Base-by-base conservation (phyloP, 257 asterid species). In the Przewalskia tangutica region DNA sequence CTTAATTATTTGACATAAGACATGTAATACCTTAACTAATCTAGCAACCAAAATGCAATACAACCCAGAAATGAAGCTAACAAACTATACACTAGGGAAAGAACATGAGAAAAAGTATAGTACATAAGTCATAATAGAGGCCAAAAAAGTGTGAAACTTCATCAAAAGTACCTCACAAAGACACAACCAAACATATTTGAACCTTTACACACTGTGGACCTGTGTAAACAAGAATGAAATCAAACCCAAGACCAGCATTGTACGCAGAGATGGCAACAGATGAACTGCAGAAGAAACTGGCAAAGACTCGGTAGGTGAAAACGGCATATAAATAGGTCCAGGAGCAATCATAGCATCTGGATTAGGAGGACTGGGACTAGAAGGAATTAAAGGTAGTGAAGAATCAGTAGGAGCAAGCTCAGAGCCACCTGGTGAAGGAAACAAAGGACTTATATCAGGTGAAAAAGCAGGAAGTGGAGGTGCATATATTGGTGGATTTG, bases 281-380 rank as follows among this genome's bases (percentile, higher is more conserved):
- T 82, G 79, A 50, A 56, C 54, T 0, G 95, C 82, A 32, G 93
- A 85, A 18, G 97, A 91, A 63, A 84, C 86, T 10, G 92, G 92
- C 84, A 86, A 55, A 2, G 83, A 64, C 50, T 85, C 92, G 1
- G 68, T n/a, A 0, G 98, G 95, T 0, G 92, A 83, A 23, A 89
- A 58, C 1, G 95, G 62, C 42, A 73, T 48, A 16, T 60, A 1
- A 2, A 65, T 86, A 10, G 98, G 97, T 63, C 91, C 97, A 0
- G 87, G 88, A 78, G 92, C 91, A 1, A 56, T 90, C 75, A 87
- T 44, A 18, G 84, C 95, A 65, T 95, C 98, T 5, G 98, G 97
- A 67, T 93, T 93, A 0, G 99, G 99, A 42, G 98, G 97, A 83
- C 99, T 95, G 12, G 93, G 99, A 81, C 95, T 95, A 8, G 99